phyloP scores from a whole-genome alignment of 768 basidiomycete species.

The Neoboletus magnificus region DNA sequence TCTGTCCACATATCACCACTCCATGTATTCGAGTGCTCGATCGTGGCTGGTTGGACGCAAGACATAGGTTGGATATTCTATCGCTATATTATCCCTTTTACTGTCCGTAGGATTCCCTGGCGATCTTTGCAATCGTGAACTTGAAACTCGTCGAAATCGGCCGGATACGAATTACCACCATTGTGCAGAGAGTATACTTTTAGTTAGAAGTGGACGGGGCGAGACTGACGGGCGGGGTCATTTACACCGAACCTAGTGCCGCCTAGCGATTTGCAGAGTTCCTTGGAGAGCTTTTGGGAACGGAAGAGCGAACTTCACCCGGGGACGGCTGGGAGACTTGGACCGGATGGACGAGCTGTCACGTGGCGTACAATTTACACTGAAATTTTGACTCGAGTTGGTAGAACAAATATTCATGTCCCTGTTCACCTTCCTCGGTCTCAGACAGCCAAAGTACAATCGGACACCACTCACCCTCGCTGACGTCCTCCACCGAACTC shows the following conservation, averaged over 20 bases:
- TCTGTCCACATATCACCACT: conserved; percentile 6
- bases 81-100: conserved; percentile 15
- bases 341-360: neutral
- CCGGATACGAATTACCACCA: no score
- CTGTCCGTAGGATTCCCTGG: neutral
- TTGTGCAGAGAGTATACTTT: no score
- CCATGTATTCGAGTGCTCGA: neutral
- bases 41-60: neutral
- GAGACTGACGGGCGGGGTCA: no score
- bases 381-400: no score
- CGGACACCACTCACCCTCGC: conserved; percentile 25
- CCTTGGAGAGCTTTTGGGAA: no score
- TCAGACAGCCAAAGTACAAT: conserved; percentile 21
- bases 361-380: conserved; percentile 1
- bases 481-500: conserved; percentile 30
- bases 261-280: no score
- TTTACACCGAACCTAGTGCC: no score
- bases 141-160: neutral
- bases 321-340: no score
- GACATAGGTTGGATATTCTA: conserved; percentile 11
- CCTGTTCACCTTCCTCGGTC: conserved; percentile 27
- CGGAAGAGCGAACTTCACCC: no score
- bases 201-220: no score
- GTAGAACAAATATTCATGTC: conserved; percentile 17
- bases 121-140: neutral